Evolutionary conservation across 2,329 filamentous ascomycete genomes (phyloP).

Genomic region (Aspergillus fijiensis): DNA sequence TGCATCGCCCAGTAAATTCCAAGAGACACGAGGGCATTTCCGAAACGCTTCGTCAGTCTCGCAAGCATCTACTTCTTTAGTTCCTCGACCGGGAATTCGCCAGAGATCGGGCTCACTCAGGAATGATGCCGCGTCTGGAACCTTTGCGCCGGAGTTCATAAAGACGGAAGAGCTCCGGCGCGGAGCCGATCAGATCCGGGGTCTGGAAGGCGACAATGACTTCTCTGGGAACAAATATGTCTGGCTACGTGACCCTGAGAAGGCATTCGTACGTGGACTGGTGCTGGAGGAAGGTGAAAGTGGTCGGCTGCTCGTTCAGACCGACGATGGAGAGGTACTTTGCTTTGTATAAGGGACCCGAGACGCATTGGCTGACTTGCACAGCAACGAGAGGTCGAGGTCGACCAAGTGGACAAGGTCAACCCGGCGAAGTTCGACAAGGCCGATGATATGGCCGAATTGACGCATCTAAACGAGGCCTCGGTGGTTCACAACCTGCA

Average conservation of each 20-base stretch:
- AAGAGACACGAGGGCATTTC: slow-evolving; percentile 55
- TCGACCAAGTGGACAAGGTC: slow-evolving; percentile 93
- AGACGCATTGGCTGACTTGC: slow-evolving; percentile 22
- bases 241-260: slow-evolving; percentile 85
- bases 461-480: slow-evolving; percentile 96
- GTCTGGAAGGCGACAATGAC: slow-evolving; percentile 96
- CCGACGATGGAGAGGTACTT: slow-evolving; percentile 80
- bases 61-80: slow-evolving; percentile 51
- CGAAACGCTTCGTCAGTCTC: slow-evolving; percentile 67
- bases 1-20: slow-evolving; percentile 53
- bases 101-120: slow-evolving; percentile 63
- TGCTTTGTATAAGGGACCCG: too few relatives aligned
- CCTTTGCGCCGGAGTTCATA: slow-evolving; percentile 96
- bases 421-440: slow-evolving; percentile 99
- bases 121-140: slow-evolving; percentile 66
- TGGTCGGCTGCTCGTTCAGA: slow-evolving; percentile 78
- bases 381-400: slow-evolving; percentile 81
- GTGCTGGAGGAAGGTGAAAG: slow-evolving; percentile 76
- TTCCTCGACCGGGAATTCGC: slow-evolving; percentile 42
- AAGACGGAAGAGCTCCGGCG: slow-evolving; percentile 75
- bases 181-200: slow-evolving; percentile 56
- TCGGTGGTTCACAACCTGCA: slow-evolving; percentile 97
- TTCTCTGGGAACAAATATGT: slow-evolving; percentile 98
- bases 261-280: slow-evolving; percentile 89
- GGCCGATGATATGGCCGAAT: slow-evolving; percentile 97